phyloP scores from a whole-genome alignment of 495 filamentous ascomycete species.

The Talaromyces proteolyticus region DNA sequence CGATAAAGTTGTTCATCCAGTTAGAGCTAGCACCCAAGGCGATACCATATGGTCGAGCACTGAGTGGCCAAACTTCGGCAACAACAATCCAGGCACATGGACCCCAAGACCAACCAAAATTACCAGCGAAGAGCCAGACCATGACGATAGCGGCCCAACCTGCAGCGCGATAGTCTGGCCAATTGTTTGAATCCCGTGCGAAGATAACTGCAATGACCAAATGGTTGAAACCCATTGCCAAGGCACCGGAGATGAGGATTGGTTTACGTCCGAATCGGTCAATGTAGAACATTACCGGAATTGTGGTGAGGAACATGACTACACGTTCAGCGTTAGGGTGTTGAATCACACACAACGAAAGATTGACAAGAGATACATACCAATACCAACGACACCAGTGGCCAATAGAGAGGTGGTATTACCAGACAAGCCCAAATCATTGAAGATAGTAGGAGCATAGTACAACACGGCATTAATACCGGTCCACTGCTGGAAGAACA shows the following conservation, averaged over 20 bases:
- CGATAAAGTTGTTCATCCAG: slow-evolving; percentile 60
- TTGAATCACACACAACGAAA: background rate
- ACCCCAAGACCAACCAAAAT: slow-evolving; percentile 73
- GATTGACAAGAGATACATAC: slow-evolving; percentile 37
- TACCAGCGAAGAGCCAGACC: slow-evolving; percentile 70
- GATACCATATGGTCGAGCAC: slow-evolving; percentile 67
- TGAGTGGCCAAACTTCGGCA: slow-evolving; percentile 73
- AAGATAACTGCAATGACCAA: slow-evolving; percentile 67
- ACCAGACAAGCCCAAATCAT: slow-evolving; percentile 48
- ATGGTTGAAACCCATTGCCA: slow-evolving; percentile 59
- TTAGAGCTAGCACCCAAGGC: slow-evolving; percentile 49
- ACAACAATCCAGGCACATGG: slow-evolving; percentile 63
- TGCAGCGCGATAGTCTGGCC: slow-evolving; percentile 51
- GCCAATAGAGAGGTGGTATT: slow-evolving; percentile 58
- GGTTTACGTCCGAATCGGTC: slow-evolving; percentile 62
- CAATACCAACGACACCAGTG: slow-evolving; percentile 68
- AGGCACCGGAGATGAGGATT: slow-evolving; percentile 56
- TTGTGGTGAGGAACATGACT: slow-evolving; percentile 48
- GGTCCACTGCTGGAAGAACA: slow-evolving; percentile 66
- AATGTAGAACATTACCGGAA: slow-evolving; percentile 63
- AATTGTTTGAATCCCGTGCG: slow-evolving; percentile 53
- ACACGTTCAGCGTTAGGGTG: background rate
- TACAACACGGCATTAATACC: slow-evolving; percentile 66
- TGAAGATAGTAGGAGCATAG: slow-evolving; percentile 67
- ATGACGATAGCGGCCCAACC: slow-evolving; percentile 70